Percentiles rank a stretch among this genome's conserved stretches.
phyloP scores from a whole-genome alignment of 441 rosid species.

The Sinapis alba region DNA sequence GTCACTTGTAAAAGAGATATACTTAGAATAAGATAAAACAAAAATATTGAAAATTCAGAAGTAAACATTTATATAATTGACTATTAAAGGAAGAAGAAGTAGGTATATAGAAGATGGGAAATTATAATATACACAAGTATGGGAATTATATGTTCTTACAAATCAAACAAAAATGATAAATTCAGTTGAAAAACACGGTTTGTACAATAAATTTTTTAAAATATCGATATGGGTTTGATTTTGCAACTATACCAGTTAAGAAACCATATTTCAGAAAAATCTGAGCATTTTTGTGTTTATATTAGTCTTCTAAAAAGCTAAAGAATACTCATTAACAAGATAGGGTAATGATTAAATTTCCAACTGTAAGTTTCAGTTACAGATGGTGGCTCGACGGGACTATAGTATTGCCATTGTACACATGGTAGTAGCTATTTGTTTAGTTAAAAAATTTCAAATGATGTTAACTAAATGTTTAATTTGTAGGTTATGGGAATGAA shows the following conservation, averaged over 20 bases:
- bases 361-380: slow-evolving; percentile 9
- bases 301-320: slow-evolving; percentile 10
- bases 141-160: neutral
- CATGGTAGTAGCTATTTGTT: neutral
- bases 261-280: neutral
- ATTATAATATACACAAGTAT: too few relatives aligned
- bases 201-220: too few relatives aligned
- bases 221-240: neutral
- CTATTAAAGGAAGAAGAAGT: neutral
- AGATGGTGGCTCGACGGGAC: slow-evolving; percentile 23
- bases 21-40: neutral
- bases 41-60: neutral
- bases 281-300: neutral
- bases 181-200: neutral
- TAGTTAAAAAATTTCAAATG: neutral
- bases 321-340: slow-evolving; percentile 12
- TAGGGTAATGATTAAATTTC: slow-evolving; percentile 1
- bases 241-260: neutral
- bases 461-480: neutral
- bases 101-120: neutral
- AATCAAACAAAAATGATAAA: neutral
- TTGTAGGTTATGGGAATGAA: slow-evolving; percentile 30
- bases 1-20: neutral
- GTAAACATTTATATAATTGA: neutral
- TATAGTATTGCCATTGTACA: neutral